Conservation (phyloP, 306 rosid genomes). For the Trichosanthes truncata region DNA sequence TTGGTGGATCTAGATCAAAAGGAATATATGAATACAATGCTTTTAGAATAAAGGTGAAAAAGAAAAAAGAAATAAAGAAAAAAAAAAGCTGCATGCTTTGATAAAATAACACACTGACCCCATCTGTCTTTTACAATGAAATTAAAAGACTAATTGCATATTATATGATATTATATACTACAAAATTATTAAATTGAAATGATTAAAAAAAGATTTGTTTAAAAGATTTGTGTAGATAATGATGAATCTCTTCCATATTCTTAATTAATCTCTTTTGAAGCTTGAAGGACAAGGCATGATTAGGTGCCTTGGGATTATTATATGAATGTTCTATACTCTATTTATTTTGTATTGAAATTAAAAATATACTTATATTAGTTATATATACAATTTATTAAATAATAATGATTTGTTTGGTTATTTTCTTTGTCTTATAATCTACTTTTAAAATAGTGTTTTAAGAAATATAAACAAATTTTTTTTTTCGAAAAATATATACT, state of each 20-base stretch:
- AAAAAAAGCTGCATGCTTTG: neutral
- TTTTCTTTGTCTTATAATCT: too few relatives aligned
- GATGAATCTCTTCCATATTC: neutral
- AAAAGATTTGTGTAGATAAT: neutral
- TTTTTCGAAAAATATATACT: too few relatives aligned
- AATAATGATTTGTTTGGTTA: too few relatives aligned
- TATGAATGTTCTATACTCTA: neutral
- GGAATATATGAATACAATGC: slow-evolving; percentile 6
- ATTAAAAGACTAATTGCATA: neutral
- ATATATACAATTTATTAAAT: too few relatives aligned
- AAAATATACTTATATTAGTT: too few relatives aligned
- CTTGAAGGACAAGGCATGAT: neutral
- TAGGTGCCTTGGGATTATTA: neutral
- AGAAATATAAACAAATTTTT: too few relatives aligned
- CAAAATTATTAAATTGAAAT: neutral
- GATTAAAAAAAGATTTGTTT: neutral
- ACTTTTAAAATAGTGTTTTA: too few relatives aligned
- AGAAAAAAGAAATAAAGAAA: neutral
- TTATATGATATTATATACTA: neutral
- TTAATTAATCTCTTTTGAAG: neutral
- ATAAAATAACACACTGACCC: neutral
- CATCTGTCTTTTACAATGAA: neutral
- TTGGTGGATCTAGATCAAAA: slow-evolving; percentile 63
- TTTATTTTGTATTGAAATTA: too few relatives aligned
- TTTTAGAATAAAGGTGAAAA: slow-evolving; percentile 7